Conservation (phyloP, 345 rosid genomes). For the Eucalyptus decipiens region DNA sequence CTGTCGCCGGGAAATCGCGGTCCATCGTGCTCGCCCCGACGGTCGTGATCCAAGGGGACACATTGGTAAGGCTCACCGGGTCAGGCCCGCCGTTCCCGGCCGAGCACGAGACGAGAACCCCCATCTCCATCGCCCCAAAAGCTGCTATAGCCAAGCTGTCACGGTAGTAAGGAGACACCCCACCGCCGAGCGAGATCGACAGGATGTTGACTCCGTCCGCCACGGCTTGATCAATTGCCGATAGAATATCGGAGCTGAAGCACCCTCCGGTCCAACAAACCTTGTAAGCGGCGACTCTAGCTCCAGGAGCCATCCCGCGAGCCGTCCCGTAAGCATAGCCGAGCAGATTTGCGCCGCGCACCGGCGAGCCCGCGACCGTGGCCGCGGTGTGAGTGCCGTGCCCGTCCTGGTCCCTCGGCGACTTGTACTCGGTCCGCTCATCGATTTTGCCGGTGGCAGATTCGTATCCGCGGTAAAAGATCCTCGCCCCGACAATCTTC, state of each 20-base stretch:
- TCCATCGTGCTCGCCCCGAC: constrained; percentile 83
- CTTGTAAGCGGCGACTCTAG: constrained; percentile 65
- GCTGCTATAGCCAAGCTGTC: constrained; percentile 65
- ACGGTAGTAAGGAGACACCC: constrained; percentile 36
- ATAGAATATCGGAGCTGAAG: constrained; percentile 61
- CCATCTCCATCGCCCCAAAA: constrained; percentile 87
- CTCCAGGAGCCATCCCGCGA: constrained; percentile 70
- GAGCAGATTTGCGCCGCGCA: constrained; percentile 41
- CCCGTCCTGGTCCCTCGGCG: constrained; percentile 68
- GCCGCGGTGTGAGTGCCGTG: constrained; percentile 88
- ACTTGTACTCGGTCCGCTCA: constrained; percentile 47
- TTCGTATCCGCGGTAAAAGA: constrained; percentile 51
- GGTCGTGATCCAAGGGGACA: constrained; percentile 78
- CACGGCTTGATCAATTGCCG: constrained; percentile 67
- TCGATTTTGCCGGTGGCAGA: constrained; percentile 49
- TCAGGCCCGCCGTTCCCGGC: constrained; percentile 78
- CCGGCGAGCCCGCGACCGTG: constrained; percentile 61
- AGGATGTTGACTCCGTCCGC: constrained; percentile 69
- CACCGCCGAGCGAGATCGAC: constrained; percentile 78
- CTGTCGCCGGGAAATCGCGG: constrained; percentile 54
- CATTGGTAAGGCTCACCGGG: constrained; percentile 49
- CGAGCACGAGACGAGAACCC: constrained; percentile 60
- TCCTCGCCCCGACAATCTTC: constrained; percentile 71
- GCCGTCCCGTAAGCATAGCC: constrained; percentile 75
- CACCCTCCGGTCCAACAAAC: constrained; percentile 78